Base-by-base conservation (phyloP, 352 stramenopile species). In the Globisporangium takayamanum region DNA sequence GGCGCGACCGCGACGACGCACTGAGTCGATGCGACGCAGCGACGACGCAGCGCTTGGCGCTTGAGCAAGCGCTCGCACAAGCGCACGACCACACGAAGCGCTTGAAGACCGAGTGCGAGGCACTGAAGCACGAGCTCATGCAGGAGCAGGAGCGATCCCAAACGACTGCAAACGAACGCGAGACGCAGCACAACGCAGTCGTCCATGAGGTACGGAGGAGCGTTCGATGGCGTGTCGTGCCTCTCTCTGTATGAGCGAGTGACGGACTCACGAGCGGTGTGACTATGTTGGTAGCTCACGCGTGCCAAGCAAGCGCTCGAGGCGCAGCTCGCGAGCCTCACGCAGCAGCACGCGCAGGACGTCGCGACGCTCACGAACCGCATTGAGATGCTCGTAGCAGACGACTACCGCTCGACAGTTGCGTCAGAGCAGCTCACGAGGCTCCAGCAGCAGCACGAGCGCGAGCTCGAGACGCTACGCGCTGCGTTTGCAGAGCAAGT, bases 401-500 rank as follows among this genome's bases (percentile, higher is more conserved):
- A 59, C 45, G 57, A 54, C 3, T 60, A 54, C 12, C 67, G 59
- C 25, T 44, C 63, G 26, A 33, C 7, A 2, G 41, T 73, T 26
- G 30, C 53, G 5, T 50, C 69, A 2, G 56, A 67, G 42, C 63
- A 64, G 41, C n/a, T 60, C 41, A 33, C 45, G 5, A 49, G 33
- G 37, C 53, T 66, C n/a, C 53, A 66, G 12, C 50, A 28, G 12
- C 39, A 50, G 2, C 69, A 77, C 36, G 51, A 67, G 8, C 52
- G 68, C 33, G 28, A 48, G 5, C 45, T 74, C 26, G 45, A 50
- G 3, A 26, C 56, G n/a, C 26, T 78, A 22, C 30, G 51, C 22
- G 39, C 39, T 3, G 58, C 64, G 3, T 67, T 78, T 49, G 66
- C 74, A 14, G 60, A 53, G 3, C 55, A 74, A 25, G 50, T 78